Base-by-base conservation (phyloP, 1,284 basidiomycete genomes). In the Phlebopus sp. region DNA sequence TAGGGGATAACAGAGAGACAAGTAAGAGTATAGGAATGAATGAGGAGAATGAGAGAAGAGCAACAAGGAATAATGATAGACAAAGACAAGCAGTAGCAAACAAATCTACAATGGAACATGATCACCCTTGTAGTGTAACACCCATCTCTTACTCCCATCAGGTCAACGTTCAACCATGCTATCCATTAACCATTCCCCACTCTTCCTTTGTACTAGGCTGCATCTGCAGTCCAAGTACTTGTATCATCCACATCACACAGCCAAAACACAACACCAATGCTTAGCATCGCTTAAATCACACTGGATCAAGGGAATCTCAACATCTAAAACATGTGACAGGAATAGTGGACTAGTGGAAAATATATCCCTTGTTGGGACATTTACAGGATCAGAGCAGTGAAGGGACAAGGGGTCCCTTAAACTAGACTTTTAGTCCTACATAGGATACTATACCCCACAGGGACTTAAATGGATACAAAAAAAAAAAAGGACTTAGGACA, bases 331-430 rank as follows among this genome's bases (percentile, higher is more conserved):
- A 19, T 19, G 37, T 19, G 18, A 37, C 23, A 10, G 36, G 36
- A 45, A 46, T 17, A 19, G 35, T 25, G 27, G 47, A 48, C 47
- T 29, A 13, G 32, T 21, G 47, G 32, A 31, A 37, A 21, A n/a
- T 19, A 25, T 19, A 10, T 23, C 32, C 27, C 32, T 5, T 14
- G 14, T 11, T 11, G 29, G 40, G 40, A 39, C 27, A 42, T 42
- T 37, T 35, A 19, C 40, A 37, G 8, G 18, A 29, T 25, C 8
- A 23, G 46, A 37, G 37, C 29, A 8, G 29, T 19, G 30, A 37
- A 7, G 25, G 31, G 25, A 29, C 38, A 19, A 9, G 47, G 42
- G 23, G 32, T 17, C 34, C 49, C 42, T 37, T 42, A 18, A 30
- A 32, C 21, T 31, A 32, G 18, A 19, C 21, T 18, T 14, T 27